Conservation (phyloP, 2,329 filamentous ascomycete species). For the Mariannaea sp. region DNA sequence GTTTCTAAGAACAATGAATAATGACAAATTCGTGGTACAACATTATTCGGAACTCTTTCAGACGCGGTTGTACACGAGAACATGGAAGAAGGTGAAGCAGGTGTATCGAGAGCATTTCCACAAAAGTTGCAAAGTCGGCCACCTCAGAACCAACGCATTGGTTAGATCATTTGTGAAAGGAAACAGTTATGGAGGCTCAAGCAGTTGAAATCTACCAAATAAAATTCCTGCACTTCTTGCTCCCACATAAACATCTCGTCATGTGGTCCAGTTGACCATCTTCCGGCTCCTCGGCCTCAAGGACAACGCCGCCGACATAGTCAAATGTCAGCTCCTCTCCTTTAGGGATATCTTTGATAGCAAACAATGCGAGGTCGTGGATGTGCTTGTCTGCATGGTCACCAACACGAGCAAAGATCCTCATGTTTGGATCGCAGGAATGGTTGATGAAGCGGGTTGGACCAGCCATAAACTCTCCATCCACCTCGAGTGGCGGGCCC, state of each 20-base stretch:
- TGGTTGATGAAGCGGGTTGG: conserved; percentile 85
- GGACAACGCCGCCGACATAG: conserved; percentile 70
- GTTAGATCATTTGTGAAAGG: too few relatives aligned
- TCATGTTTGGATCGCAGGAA: conserved; percentile 77
- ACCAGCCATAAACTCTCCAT: conserved; percentile 77
- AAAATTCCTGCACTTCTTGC: conserved; percentile 68
- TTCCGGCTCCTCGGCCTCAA: conserved; percentile 49
- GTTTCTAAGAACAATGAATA: too few relatives aligned
- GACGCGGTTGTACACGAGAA: too few relatives aligned
- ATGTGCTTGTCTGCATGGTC: conserved; percentile 75
- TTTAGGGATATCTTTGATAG: conserved; percentile 65
- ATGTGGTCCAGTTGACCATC: conserved; percentile 53
- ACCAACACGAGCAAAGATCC: conserved; percentile 78
- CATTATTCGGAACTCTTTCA: too few relatives aligned
- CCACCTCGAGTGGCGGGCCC: conserved; percentile 62
- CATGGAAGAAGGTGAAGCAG: too few relatives aligned
- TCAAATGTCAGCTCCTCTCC: conserved; percentile 79
- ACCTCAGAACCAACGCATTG: too few relatives aligned
- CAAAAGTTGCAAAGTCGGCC: too few relatives aligned
- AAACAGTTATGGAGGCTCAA: too few relatives aligned
- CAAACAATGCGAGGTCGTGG: conserved; percentile 79
- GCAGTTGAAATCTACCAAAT: conserved; percentile 68
- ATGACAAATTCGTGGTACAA: too few relatives aligned
- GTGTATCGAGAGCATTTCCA: too few relatives aligned
- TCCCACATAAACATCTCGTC: conserved; percentile 66